A percentile compares a stretch with the other conserved stretches of the same genome.
These are phyloP conservation scores for Xylaria intraflava DNA, from an alignment of 495 filamentous ascomycete genomes.

Conservation along the genomic window DNA sequence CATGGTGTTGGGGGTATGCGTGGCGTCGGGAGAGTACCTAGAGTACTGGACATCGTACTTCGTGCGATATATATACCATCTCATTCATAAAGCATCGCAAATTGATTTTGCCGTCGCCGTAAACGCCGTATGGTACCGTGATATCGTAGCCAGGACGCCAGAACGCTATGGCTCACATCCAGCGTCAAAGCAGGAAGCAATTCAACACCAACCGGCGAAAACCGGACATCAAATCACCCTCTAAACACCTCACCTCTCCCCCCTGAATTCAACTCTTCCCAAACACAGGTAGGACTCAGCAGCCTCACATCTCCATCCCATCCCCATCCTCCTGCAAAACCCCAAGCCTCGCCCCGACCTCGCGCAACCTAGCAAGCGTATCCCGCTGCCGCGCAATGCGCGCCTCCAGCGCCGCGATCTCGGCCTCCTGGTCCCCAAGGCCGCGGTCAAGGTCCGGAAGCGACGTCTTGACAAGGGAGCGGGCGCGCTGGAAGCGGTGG, in stretches of 20 bases:
- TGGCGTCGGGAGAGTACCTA: not conserved
- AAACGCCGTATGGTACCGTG: slow-evolving; percentile 4
- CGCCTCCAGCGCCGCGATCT: slow-evolving; percentile 70
- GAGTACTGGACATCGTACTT: not conserved
- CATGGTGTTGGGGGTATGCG: not conserved
- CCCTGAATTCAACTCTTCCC: not conserved
- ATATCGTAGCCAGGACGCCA: slow-evolving; percentile 10
- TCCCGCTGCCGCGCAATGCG: slow-evolving; percentile 53
- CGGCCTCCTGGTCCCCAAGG: slow-evolving; percentile 70
- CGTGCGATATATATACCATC: not conserved
- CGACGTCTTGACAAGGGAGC: slow-evolving; percentile 50
- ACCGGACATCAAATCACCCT: no score
- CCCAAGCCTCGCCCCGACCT: slow-evolving; percentile 35
- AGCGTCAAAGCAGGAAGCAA: no score
- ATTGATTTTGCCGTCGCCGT: no score
- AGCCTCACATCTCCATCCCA: slow-evolving; percentile 14
- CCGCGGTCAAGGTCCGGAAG: slow-evolving; percentile 69
- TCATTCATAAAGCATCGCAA: not conserved
- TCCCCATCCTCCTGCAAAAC: slow-evolving; percentile 24
- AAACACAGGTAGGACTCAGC: not conserved
- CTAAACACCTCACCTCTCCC: slow-evolving; percentile 3
- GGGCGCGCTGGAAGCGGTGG: slow-evolving; percentile 73
- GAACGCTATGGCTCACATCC: slow-evolving; percentile 10
- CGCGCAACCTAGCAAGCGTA: slow-evolving; percentile 40
- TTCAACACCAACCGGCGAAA: no score